These are phyloP conservation scores for Trichomonascaceae sp. DNA, from an alignment of 1,139 yeast species.

Conservation along the genomic window DNA sequence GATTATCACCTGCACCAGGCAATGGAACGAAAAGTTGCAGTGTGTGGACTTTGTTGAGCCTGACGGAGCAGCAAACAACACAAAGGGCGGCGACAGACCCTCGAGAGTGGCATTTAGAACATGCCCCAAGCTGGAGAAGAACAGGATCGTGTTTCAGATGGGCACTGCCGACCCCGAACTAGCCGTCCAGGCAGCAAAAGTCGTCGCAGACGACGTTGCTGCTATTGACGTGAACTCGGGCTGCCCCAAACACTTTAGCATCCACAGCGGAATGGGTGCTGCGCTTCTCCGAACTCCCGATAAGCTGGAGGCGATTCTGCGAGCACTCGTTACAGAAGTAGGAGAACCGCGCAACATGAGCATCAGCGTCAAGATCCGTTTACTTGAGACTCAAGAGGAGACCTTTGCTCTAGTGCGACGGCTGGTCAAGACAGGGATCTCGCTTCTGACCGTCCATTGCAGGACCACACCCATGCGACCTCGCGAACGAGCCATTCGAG, in stretches of 20 bases:
- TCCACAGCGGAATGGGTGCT: conserved; percentile 97
- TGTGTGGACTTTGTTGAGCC: conserved; percentile 24
- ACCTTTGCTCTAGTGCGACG: conserved; percentile 49
- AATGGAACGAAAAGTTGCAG: conserved; percentile 36
- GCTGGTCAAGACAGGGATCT: conserved; percentile 68
- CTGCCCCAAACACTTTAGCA: conserved; percentile 56
- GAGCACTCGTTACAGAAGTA: conserved; percentile 56
- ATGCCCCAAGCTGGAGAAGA: conserved; percentile 44
- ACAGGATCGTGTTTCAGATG: conserved; percentile 68
- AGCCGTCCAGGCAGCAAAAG: conserved; percentile 77
- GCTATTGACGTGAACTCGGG: conserved; percentile 94
- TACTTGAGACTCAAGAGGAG: conserved; percentile 48
- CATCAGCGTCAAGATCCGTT: conserved; percentile 78
- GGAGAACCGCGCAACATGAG: conserved; percentile 69
- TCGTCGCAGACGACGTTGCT: conserved; percentile 73
- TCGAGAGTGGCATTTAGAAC: conserved; percentile 57
- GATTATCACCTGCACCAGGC: conserved; percentile 53
- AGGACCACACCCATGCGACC: conserved; percentile 85
- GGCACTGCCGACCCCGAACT: conserved; percentile 76
- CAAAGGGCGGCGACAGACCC: conserved; percentile 1
- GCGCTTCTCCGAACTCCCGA: conserved; percentile 79
- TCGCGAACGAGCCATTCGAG: conserved; percentile 64
- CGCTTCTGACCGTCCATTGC: conserved; percentile 81
- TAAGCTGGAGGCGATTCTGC: conserved; percentile 51
- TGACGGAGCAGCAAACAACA: too few relatives aligned